phyloP scores from a whole-genome alignment of 495 filamentous ascomycete genomes.

The Penicillium verhagenii region DNA sequence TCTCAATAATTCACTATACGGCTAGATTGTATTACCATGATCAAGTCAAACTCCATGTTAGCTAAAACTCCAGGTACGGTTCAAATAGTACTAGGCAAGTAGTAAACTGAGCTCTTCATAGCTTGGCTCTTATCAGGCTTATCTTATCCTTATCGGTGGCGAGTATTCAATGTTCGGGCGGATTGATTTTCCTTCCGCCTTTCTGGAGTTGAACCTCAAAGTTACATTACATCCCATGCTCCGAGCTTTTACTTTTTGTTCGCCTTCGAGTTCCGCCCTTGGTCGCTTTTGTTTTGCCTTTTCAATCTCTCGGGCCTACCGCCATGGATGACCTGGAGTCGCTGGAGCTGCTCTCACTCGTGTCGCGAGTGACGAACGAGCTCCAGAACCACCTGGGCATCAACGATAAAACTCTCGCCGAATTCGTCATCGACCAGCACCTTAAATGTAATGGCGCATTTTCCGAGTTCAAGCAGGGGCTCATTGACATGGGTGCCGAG shows the following conservation, averaged over 20 bases:
- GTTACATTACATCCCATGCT: background rate
- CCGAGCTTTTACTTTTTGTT: background rate
- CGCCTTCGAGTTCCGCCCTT: background rate
- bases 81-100: too few species aligned
- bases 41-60: too few species aligned
- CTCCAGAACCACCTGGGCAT: constrained; percentile 92
- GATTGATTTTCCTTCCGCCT: constrained; percentile 45
- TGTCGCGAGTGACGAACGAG: constrained; percentile 92
- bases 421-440: constrained; percentile 92
- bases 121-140: background rate
- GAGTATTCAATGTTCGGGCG: constrained; percentile 27
- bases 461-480: constrained; percentile 66
- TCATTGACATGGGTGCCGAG: constrained; percentile 75
- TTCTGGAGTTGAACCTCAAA: constrained; percentile 1
- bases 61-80: too few species aligned
- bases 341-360: constrained; percentile 88
- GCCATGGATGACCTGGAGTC: constrained; percentile 86
- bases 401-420: constrained; percentile 89
- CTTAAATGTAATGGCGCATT: constrained; percentile 63
- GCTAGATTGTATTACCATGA: too few species aligned
- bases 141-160: constrained; percentile 50
- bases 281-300: constrained; percentile 1
- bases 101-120: too few species aligned
- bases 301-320: constrained; percentile 2
- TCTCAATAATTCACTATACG: background rate